phyloP scores from a whole-genome alignment of 2,329 filamentous ascomycete species.

The Nannizziopsis arthrosporioides region DNA sequence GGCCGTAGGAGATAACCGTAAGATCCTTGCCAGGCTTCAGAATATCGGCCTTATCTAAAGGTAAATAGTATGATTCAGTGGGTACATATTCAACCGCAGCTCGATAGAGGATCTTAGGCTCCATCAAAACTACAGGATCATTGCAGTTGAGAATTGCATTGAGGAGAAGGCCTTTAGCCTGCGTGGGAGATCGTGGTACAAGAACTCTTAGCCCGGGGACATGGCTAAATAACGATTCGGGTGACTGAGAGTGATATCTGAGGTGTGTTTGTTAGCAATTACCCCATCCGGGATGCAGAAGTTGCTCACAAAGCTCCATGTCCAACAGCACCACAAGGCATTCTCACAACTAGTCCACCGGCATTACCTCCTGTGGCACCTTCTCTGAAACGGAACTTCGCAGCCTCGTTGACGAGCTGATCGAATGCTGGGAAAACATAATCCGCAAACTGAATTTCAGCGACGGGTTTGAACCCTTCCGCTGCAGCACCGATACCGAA shows the following conservation, averaged over 20 bases:
- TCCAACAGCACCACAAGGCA: constrained; percentile 82
- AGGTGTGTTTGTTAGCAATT: neutral
- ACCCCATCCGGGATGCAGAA: neutral
- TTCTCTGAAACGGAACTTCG: constrained; percentile 71
- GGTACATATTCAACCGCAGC: constrained; percentile 88
- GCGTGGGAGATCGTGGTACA: constrained; percentile 70
- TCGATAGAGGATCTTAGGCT: constrained; percentile 85
- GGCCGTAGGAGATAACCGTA: constrained; percentile 79
- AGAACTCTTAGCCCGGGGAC: constrained; percentile 76
- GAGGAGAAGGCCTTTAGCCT: constrained; percentile 78
- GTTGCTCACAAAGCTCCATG: constrained; percentile 60
- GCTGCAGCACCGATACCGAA: constrained; percentile 85
- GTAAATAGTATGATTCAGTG: constrained; percentile 65
- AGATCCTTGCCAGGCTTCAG: constrained; percentile 68
- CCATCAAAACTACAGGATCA: constrained; percentile 85
- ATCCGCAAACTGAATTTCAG: constrained; percentile 92
- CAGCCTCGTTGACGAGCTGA: constrained; percentile 85
- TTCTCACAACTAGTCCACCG: constrained; percentile 73
- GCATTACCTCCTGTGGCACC: constrained; percentile 53
- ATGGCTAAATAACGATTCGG: constrained; percentile 79
- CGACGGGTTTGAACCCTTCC: constrained; percentile 83
- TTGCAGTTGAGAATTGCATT: constrained; percentile 61
- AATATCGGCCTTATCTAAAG: constrained; percentile 73
- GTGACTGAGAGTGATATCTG: constrained; percentile 73
- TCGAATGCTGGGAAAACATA: constrained; percentile 91